Base-by-base conservation (phyloP, 139 green algal species). In the Eudorina sp. region DNA sequence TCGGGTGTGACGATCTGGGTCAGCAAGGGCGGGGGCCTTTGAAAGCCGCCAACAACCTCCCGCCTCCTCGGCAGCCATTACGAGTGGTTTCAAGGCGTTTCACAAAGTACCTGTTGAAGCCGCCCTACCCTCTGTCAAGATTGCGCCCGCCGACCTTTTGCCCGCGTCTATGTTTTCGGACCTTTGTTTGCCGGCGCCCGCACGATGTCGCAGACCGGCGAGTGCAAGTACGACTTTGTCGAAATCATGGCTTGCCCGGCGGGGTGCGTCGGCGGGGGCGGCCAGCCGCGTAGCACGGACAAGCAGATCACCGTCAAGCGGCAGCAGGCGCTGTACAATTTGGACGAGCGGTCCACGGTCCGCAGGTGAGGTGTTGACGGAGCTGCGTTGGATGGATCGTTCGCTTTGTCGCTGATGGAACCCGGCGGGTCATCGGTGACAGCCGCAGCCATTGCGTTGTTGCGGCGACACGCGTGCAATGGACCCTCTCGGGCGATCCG, bases 221-320 rank as follows among this genome's bases (percentile, higher is more conserved):
- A 85, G 18, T 46, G 86, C 25, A 90, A 93, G 72, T 92, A 94
- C 58, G 89, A 94, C 78, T 96, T 97, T 78, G 85, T 96, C 9
- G 94, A 96, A 89, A 92, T 95, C 31, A 94, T 94, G 92, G 90
- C 92, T 1, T 94, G 92, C 83, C 90, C 92, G 11, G 83, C 88
- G 34, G 92, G 92, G 46, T 97, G 94, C 90, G 95, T 96, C 73
- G 92, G 93, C 29, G 94, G 94, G 53, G 94, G 91, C 62, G 94
- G 94, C 48, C 93, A 97, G 86, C 94, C 94, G 0, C 90, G 93
- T 70, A 90, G 72, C 51, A 89, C 89, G 18, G 92, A 94, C 89
- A 94, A 94, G 84, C 72, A 93, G 51, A 92, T 95, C 79, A 77
- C 94, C 55, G 34, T 87, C 51, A 94, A 94, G 90, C 78, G 94